These are phyloP conservation scores for Microthyrium microscopicum DNA, from an alignment of 2,329 filamentous ascomycete genomes.

Conservation along the genomic window DNA sequence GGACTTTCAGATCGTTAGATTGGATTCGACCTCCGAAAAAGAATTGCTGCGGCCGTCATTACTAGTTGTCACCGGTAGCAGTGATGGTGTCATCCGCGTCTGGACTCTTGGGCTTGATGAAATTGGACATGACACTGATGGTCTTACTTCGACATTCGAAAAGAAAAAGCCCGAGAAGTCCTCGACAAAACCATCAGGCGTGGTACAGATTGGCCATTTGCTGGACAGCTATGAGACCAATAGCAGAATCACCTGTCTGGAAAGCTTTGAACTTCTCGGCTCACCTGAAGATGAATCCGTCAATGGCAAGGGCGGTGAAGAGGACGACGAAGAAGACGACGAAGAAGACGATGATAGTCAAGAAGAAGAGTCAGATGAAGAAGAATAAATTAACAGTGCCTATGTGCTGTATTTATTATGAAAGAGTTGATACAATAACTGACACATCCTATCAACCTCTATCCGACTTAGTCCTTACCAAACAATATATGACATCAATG, in stretches of 20 bases:
- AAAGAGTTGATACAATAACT: no score
- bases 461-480: not conserved
- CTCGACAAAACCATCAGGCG: constrained; percentile 10
- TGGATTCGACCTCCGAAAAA: constrained; percentile 17
- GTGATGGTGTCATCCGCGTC: constrained; percentile 68
- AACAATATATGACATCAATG: not conserved
- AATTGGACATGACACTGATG: constrained; percentile 6
- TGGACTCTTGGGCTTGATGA: constrained; percentile 41
- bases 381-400: constrained; percentile 3
- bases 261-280: constrained; percentile 52
- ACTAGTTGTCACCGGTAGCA: constrained; percentile 58
- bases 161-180: constrained; percentile 1
- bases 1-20: constrained; percentile 56
- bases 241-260: constrained; percentile 78
- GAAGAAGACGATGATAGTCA: constrained; percentile 13
- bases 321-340: constrained; percentile 36
- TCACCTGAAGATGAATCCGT: no score
- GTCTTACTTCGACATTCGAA: not conserved
- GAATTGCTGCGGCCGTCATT: no score
- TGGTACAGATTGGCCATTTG: constrained; percentile 43
- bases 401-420: no score
- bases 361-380: constrained; percentile 12
- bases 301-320: constrained; percentile 41
- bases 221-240: constrained; percentile 69
- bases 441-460: constrained; percentile 3